phyloP scores from a whole-genome alignment of 805 yeast species.

The Danielozyma ontarioensis region DNA sequence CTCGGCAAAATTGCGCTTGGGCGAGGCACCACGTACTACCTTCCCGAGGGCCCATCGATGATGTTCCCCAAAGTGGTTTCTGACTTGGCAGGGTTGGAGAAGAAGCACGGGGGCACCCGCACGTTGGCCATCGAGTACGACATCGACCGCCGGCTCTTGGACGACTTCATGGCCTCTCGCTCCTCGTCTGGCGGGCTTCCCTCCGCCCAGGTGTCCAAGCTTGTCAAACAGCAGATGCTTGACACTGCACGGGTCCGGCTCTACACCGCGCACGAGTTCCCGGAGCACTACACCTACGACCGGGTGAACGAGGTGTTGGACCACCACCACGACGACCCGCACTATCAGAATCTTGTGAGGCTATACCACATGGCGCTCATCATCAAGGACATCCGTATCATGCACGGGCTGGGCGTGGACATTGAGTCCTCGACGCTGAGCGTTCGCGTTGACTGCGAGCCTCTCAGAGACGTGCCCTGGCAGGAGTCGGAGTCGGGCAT shows the following conservation, averaged over 20 bases:
- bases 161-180: slow-evolving; percentile 10
- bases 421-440: slow-evolving; percentile 10
- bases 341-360: slow-evolving; percentile 21
- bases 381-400: slow-evolving; percentile 18
- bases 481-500: neutral
- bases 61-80: slow-evolving; percentile 66
- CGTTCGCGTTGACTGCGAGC: slow-evolving; percentile 9
- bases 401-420: slow-evolving; percentile 17
- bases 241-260: slow-evolving; percentile 16
- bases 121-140: slow-evolving; percentile 33
- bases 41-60: slow-evolving; percentile 59
- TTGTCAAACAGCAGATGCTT: slow-evolving; percentile 9
- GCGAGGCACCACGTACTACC: slow-evolving; percentile 63
- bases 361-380: slow-evolving; percentile 22
- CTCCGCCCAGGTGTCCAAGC: slow-evolving; percentile 2
- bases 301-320: slow-evolving; percentile 51
- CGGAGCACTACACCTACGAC: slow-evolving; percentile 50
- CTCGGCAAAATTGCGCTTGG: slow-evolving; percentile 54
- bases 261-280: slow-evolving; percentile 23
- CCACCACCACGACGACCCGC: slow-evolving; percentile 8
- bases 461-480: neutral
- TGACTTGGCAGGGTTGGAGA: slow-evolving; percentile 48
- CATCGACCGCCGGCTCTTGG: slow-evolving; percentile 14
- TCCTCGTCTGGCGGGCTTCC: slow-evolving; percentile 3
- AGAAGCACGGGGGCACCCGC: slow-evolving; percentile 36